Percentiles rank a stretch among this genome's conserved stretches.
Conservation (phyloP, 1,284 basidiomycete species). For the Cryptococcus hybrid region DNA sequence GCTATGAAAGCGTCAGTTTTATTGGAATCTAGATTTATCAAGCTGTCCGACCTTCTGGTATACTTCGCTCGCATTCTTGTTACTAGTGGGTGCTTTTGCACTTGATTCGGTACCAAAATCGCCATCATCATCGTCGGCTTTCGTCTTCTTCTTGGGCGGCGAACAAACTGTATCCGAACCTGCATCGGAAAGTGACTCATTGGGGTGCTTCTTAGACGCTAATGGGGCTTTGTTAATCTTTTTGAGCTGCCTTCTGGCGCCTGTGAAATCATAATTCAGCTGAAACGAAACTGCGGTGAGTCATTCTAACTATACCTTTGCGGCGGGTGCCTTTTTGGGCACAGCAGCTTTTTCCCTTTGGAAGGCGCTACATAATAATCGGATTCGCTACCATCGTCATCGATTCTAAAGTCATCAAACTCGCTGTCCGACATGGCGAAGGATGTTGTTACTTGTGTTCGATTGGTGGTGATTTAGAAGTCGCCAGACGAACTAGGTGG, state of each 20-base stretch:
- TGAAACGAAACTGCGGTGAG: not conserved
- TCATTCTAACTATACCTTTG: conserved; percentile 14
- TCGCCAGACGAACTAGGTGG: too few relatives aligned
- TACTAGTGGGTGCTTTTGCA: conserved; percentile 39
- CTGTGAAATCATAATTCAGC: conserved; percentile 1
- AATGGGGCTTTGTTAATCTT: conserved; percentile 50
- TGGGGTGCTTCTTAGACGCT: conserved; percentile 60
- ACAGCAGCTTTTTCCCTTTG: conserved; percentile 26
- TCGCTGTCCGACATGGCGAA: conserved; percentile 47
- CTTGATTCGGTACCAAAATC: conserved; percentile 34
- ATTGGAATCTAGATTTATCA: not conserved
- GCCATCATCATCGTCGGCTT: conserved; percentile 15
- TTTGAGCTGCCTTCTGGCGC: conserved; percentile 38
- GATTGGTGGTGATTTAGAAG: not conserved
- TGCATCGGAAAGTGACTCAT: conserved; percentile 58
- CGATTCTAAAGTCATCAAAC: conserved; percentile 21
- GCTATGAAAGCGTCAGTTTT: conserved; percentile 72
- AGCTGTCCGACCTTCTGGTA: conserved; percentile 73
- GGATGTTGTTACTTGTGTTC: not conserved
- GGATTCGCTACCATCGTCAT: conserved; percentile 35
- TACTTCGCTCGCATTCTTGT: conserved; percentile 87
- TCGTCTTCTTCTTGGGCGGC: conserved; percentile 21
- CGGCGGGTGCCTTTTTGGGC: conserved; percentile 8
- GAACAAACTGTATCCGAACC: conserved; percentile 37
- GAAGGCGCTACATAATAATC: conserved; percentile 33